Evolutionary conservation across 495 filamentous ascomycete genomes (phyloP), one percentile per base, ranked within the genome.

Genomic region (Xylaria castorea): DNA sequence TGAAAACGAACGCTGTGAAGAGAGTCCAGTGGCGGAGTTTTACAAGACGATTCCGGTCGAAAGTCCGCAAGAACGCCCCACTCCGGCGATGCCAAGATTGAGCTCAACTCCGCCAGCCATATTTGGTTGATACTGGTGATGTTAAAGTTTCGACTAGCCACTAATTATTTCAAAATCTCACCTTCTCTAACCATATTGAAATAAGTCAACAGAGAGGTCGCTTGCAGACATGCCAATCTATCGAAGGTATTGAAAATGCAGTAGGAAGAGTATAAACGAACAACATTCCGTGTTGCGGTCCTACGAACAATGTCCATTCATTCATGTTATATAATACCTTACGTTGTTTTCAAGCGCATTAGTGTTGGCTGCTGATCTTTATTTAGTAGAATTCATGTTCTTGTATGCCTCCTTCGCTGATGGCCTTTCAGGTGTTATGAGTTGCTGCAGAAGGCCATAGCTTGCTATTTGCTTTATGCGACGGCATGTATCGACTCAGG

Each of bases 51-150:
- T 22, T 30, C 66, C 25, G 12, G 32, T 30, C 1, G 50, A 60
- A 63, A 73, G 40, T 67, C 57, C 70, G 70, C 70, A 65, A n/a
- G 25, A 57, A n/a, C 5, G 46, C 46, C 66, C 66, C 66, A 68
- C 66, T 55, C 50, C 66, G 66, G 66, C 14, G 34, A 57, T 57
- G 66, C 66, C 66, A 68, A 68, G 66, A 40, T 22, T 44, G 12
- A 30, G 9, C 22, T 57, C 6, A 68, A 68, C 34, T 68, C 66
- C 66, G 66, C 66, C 66, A 67, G 36, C 32, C 18, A 36, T 18
- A 12, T 9, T 38, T 40, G 58, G 58, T n/a, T 32, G 53, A 57
- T 18, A 32, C 22, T 27, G 25, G 25, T 18, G 3, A 55, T 55
- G 25, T 55, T 55, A 0, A 16, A 30, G 25, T 55, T n/a, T 25